Conservation (phyloP, 192 early-diverging fungal species). For the Lunasporangiospora selenospora region DNA sequence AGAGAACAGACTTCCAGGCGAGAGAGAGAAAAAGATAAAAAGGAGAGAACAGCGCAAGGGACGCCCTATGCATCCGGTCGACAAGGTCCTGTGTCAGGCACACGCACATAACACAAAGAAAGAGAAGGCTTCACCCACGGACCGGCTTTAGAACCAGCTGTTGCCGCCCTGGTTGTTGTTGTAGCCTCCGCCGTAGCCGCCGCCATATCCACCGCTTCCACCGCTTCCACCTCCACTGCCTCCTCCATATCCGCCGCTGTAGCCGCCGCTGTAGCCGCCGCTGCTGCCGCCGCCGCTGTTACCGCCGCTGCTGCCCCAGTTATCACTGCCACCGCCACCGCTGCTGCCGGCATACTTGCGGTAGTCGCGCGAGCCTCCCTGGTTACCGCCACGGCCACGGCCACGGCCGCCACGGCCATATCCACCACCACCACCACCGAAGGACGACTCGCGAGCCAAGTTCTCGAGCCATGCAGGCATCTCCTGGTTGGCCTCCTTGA, state of each 20-base stretch:
- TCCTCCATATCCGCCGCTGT: constrained; percentile 29
- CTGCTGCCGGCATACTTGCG: constrained; percentile 48
- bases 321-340: constrained; percentile 48
- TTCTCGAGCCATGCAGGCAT: constrained; percentile 83
- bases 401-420: constrained; percentile 57
- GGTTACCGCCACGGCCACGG: constrained; percentile 61
- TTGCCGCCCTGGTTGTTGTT: constrained; percentile 53
- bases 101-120: not conserved
- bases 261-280: constrained; percentile 38
- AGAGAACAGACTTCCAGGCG: too few relatives aligned
- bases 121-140: not conserved
- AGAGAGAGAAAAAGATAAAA: not conserved
- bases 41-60: not conserved
- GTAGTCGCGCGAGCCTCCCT: constrained; percentile 37
- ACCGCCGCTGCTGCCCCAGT: constrained; percentile 51
- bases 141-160: constrained; percentile 74
- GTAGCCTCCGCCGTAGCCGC: constrained; percentile 29
- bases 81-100: too few relatives aligned
- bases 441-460: constrained; percentile 66
- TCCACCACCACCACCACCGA: constrained; percentile 43
- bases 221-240: constrained; percentile 33
- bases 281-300: constrained; percentile 50
- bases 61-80: not conserved
- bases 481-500: constrained; percentile 95
- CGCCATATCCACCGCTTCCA: constrained; percentile 11